phyloP scores from a whole-genome alignment of 2,329 filamentous ascomycete species.

The Elsinoe necatrix region DNA sequence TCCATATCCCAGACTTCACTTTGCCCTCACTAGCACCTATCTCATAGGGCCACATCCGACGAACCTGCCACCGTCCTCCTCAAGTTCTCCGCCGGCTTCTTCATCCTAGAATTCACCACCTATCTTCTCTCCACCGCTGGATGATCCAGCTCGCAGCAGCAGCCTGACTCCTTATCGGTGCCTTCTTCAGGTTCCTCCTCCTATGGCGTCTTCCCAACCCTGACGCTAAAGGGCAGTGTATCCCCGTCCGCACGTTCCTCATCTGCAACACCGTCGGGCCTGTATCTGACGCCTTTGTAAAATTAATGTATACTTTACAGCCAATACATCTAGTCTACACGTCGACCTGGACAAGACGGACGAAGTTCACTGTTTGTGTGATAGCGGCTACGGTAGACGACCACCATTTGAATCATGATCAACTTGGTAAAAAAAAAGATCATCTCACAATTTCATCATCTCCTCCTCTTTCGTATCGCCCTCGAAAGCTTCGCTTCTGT shows the following conservation, averaged over 20 bases:
- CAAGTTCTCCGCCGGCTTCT: neutral
- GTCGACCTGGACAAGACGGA: neutral
- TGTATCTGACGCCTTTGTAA: neutral
- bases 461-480: no score
- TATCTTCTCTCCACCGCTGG: neutral
- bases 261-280: neutral
- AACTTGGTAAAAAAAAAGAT: no score
- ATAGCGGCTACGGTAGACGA: neutral
- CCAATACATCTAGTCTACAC: neutral
- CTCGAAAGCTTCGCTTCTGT: no score
- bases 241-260: slow-evolving; percentile 1
- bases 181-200: neutral
- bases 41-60: neutral
- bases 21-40: neutral
- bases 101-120: slow-evolving; percentile 4
- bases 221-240: neutral
- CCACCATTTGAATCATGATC: no score
- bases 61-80: slow-evolving; percentile 5
- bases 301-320: neutral
- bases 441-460: no score
- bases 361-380: neutral
- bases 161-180: neutral
- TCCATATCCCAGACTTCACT: no score
- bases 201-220: neutral
- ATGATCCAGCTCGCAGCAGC: neutral